Evolutionary conservation across 2,329 filamentous ascomycete species (phyloP).

Genomic region (Cercospora zeina): DNA sequence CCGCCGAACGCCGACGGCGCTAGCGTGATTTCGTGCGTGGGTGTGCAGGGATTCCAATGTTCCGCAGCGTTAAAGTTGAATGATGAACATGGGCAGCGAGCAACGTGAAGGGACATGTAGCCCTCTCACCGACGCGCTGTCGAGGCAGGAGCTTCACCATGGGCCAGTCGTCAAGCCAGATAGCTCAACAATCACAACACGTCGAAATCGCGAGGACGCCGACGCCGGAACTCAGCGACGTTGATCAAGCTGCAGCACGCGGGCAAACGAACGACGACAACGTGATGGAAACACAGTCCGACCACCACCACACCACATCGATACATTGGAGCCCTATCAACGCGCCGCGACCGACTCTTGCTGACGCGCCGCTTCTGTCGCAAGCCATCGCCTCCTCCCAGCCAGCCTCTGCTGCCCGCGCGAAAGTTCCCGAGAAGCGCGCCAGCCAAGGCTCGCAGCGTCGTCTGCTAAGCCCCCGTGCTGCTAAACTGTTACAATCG

Average conservation of each 20-base stretch:
- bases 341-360: neutral
- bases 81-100: conserved; percentile 10
- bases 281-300: conserved; percentile 6
- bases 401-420: neutral
- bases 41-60: conserved; percentile 8
- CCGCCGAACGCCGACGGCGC: conserved; percentile 9
- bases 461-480: conserved; percentile 3
- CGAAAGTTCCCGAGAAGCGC: conserved; percentile 6
- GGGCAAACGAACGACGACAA: neutral
- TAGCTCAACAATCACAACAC: conserved; percentile 17
- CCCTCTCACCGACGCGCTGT: neutral
- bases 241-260: neutral
- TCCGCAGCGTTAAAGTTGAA: conserved; percentile 14
- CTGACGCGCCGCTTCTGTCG: neutral
- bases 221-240: conserved; percentile 16
- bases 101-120: neutral
- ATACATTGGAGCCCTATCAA: conserved; percentile 14
- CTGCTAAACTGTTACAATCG: neutral
- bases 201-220: conserved; percentile 12
- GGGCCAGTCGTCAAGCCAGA: conserved; percentile 24
- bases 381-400: neutral
- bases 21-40: neutral
- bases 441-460: conserved; percentile 9
- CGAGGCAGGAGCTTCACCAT: conserved; percentile 15
- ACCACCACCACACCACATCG: conserved; percentile 4